These are phyloP conservation scores for Tulasnella sp. DNA, from an alignment of 768 basidiomycete species.

Conservation along the genomic window DNA sequence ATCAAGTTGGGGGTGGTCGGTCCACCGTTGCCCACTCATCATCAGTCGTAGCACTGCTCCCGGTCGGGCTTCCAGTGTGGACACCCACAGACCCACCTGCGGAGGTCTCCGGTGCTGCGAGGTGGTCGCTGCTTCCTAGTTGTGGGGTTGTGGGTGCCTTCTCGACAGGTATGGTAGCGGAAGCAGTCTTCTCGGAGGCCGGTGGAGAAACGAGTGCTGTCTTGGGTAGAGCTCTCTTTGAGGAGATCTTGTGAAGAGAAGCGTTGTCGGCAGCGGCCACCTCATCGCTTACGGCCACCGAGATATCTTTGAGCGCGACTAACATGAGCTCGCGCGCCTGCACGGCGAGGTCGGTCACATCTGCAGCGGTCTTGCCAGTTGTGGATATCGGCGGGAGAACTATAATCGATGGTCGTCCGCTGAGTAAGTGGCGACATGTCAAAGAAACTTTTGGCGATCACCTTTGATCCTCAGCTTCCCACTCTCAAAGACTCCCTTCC, in stretches of 20 bases:
- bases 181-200: too few species aligned
- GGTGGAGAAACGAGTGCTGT: too few species aligned
- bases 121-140: too few species aligned
- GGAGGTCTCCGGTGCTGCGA: too few species aligned
- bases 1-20: too few species aligned
- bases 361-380: slow-evolving; percentile 50
- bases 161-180: too few species aligned
- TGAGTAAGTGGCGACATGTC: not conserved
- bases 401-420: slow-evolving; percentile 26
- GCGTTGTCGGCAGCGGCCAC: slow-evolving; percentile 5
- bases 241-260: not conserved
- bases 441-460: slow-evolving; percentile 25
- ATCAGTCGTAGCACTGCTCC: too few species aligned
- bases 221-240: not conserved
- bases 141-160: too few species aligned
- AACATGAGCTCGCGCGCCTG: slow-evolving; percentile 75
- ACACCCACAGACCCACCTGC: too few species aligned
- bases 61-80: too few species aligned
- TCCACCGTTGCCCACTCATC: too few species aligned
- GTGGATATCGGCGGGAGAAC: slow-evolving; percentile 89
- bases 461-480: slow-evolving; percentile 77
- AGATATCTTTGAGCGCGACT: slow-evolving; percentile 63
- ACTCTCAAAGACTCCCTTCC: slow-evolving; percentile 57
- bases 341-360: slow-evolving; percentile 54
- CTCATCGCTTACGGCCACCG: slow-evolving; percentile 24